Base-by-base conservation (phyloP, 495 filamentous ascomycete genomes). In the Penicillium riverlandense region DNA sequence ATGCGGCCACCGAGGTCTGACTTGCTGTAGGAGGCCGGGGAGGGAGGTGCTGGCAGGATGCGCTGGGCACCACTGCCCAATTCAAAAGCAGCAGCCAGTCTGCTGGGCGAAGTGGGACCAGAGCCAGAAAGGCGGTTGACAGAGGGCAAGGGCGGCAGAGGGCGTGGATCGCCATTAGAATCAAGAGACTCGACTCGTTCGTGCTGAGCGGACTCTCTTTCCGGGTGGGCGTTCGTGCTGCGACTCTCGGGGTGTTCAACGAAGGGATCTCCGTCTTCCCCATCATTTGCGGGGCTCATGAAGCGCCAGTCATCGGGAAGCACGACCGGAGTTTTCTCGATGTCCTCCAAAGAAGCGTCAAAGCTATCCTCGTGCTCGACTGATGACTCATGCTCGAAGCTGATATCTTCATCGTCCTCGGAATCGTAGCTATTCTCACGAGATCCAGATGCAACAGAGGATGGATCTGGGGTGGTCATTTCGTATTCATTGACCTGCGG, bases 401-500 rank as follows among this genome's bases (percentile, higher is more conserved):
- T 84, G 28, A 81, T 70, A 22, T 87, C 80, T 14, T 87, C 82
- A 27, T 84, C 76, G 14, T 84, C 78, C 12, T 80, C 81, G n/a
- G 86, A 90, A 42, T 96, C 92, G 57, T 89, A 96, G 62, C 90
- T 95, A 13, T 86, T 86, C 48, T 95, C 86, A 22, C 90, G 82
- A 6, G 90, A 96, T 40, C 81, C 88, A 11, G 86, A 90, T 11
- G 85, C 86, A 38, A 91, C 70, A 1, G 86, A 97, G 6, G 94
- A 96, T 11, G 88, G 78, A 61, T 95, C 92, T 1, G 92, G 92
- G 3, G 92, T 98, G 30, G 86, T 83, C 87, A 96, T 90, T 66
- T 96, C 92, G 57, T 97, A 98, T 59, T 97, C 90, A 54, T 96
- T 95, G 41, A 97, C 73, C 60, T 92, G 85, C 28, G 92, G 94